Evolutionary conservation across 2,329 filamentous ascomycete species (phyloP), one percentile per base, ranked within the genome.

Genomic region (Sclerotinia borealis): DNA sequence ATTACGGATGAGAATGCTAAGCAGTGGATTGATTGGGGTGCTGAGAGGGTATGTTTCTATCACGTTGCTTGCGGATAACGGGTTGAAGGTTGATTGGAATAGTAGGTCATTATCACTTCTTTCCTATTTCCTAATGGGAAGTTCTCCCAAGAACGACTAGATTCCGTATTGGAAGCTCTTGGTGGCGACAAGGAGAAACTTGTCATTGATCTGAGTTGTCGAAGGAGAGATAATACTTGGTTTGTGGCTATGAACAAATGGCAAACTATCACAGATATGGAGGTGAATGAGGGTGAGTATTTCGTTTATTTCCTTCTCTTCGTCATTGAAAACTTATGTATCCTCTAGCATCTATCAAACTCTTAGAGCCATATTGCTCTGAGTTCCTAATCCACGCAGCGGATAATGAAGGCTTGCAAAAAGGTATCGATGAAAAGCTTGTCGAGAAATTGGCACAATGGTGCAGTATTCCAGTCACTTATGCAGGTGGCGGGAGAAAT

Each of bases 201-300:
- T 55, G 93, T 99, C 69, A 93, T 99, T 74, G 95, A 99, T 74
- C 83, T 99, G 29, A 96, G 92, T 77, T 99, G 95, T 75, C 86
- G 95, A 59, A 83, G 87, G 64, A 88, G 87, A 65, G 79, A 81
- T 4, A 81, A 88, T 63, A 88, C 80, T 45, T 99, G 95, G 95
- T 92, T 90, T 72, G 95, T 99, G n/a, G 93, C 95, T 62, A 99
- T 96, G 89, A 91, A 99, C 77, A 96, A 96, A 76, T 99, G 95
- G 95, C 95, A 98, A 81, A 96, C 92, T 1, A 88, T 98, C 63
- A 98, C 95, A 1, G 91, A 97, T 72, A 96, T 96, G 87, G 92
- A 97, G 75, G 86, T 99, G 68, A 93, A 88, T 67, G 81, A 90
- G 81, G 90, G 93, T 93, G 78, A 66, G 76, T 59, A 59, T 52